Evolutionary conservation across 2,329 filamentous ascomycete species (phyloP).

Genomic region (Fusarium chlamydosporum): DNA sequence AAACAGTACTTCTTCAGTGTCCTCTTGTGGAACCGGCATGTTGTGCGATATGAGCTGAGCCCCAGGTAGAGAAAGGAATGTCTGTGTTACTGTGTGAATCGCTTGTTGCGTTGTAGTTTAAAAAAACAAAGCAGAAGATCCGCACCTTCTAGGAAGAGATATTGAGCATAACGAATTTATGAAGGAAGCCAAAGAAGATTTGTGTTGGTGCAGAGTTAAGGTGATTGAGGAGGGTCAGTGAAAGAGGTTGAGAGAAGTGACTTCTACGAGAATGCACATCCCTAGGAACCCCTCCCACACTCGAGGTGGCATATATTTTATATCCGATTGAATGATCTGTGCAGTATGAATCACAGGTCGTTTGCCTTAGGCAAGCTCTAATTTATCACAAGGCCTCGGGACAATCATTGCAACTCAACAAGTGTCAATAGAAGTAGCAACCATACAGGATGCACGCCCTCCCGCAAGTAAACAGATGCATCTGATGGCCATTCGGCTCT

Average conservation of each 20-base stretch:
- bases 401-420: conserved; percentile 2
- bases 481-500: too few relatives aligned
- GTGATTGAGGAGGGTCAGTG: not conserved
- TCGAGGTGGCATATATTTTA: not conserved
- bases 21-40: conserved; percentile 26
- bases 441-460: not conserved
- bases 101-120: not conserved
- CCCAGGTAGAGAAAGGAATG: conserved; percentile 6
- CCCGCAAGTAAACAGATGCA: not conserved
- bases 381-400: not conserved
- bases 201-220: not conserved
- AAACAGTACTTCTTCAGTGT: conserved; percentile 34
- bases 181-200: not conserved
- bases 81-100: conserved; percentile 23
- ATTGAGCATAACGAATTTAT: not conserved
- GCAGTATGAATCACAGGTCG: not conserved
- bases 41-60: not conserved
- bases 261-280: not conserved
- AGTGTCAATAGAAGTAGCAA: not conserved
- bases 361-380: conserved; percentile 1
- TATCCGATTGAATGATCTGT: conserved; percentile 7
- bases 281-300: not conserved
- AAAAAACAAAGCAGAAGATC: not conserved
- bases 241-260: conserved; percentile 9
- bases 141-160: not conserved